A percentile compares a stretch with the other conserved stretches of the same genome.
Conservation (phyloP, 2,329 filamentous ascomycete species). For the Trichoderma lentiforme region DNA sequence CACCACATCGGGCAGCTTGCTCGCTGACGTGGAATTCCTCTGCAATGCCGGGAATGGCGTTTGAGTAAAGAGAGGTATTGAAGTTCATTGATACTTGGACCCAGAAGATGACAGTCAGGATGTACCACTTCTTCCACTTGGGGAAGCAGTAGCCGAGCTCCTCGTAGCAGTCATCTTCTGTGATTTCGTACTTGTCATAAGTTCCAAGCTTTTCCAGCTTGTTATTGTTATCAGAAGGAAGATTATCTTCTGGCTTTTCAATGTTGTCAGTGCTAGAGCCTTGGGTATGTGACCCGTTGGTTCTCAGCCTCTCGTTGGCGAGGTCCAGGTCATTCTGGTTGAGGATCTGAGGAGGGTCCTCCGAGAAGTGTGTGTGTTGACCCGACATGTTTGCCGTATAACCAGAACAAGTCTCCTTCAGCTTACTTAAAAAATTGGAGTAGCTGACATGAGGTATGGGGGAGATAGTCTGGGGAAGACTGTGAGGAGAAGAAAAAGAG, state of each 20-base stretch:
- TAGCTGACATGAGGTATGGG: conserved; percentile 2
- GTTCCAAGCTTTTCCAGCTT: conserved; percentile 36
- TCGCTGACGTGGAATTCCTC: conserved; percentile 65
- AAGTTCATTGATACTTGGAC: conserved; percentile 78
- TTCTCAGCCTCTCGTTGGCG: conserved; percentile 38
- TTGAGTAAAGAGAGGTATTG: conserved; percentile 72
- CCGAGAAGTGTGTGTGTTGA: conserved; percentile 31
- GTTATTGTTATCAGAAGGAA: conserved; percentile 33
- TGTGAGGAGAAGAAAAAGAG: neutral
- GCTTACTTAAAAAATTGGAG: neutral
- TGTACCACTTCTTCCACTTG: conserved; percentile 65
- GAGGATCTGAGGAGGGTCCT: conserved; percentile 39
- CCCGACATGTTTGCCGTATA: conserved; percentile 8
- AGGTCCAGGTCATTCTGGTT: conserved; percentile 34
- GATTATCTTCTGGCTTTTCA: conserved; percentile 14
- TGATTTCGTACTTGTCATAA: conserved; percentile 45
- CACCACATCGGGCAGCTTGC: conserved; percentile 68
- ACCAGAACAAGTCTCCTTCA: neutral
- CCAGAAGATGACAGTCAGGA: conserved; percentile 68
- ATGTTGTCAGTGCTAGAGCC: conserved; percentile 19
- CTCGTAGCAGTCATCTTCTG: conserved; percentile 60
- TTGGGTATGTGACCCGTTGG: conserved; percentile 19
- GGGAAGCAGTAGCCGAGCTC: conserved; percentile 63
- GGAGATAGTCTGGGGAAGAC: conserved; percentile 10
- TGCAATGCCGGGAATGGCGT: conserved; percentile 62